Evolutionary conservation across 495 filamentous ascomycete species (phyloP).

Genomic region (Trichodelitschia bisporula): DNA sequence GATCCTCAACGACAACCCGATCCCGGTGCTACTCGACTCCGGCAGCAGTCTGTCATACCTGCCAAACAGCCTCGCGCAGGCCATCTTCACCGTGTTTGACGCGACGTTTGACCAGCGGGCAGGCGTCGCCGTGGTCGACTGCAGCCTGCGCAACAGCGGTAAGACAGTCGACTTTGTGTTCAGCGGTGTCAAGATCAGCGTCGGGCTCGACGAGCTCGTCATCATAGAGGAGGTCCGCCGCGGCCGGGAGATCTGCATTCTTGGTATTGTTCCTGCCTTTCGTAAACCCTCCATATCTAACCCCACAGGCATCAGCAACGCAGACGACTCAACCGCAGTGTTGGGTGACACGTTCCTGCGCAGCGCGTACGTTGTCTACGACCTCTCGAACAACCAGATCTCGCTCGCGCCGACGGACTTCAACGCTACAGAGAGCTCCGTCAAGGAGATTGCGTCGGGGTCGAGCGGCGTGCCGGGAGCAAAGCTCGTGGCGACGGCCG

Average conservation of each 20-base stretch:
- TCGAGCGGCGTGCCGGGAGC: constrained; percentile 41
- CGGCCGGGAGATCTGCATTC: constrained; percentile 26
- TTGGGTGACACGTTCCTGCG: constrained; percentile 87
- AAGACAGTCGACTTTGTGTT: constrained; percentile 34
- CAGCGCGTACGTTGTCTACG: constrained; percentile 81
- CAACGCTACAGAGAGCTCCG: constrained; percentile 35
- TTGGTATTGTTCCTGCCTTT: constrained; percentile 25
- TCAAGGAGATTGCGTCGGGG: constrained; percentile 52
- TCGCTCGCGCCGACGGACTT: constrained; percentile 69
- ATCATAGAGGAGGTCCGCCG: constrained; percentile 29
- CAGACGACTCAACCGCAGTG: constrained; percentile 34
- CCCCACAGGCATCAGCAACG: constrained; percentile 42
- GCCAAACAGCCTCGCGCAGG: constrained; percentile 36
- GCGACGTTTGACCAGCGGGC: constrained; percentile 34
- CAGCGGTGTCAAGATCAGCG: constrained; percentile 46
- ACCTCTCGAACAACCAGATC: constrained; percentile 70
- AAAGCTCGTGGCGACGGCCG: constrained; percentile 36
- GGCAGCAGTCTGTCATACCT: constrained; percentile 79
- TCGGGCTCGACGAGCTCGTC: constrained; percentile 55
- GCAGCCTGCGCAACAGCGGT: constrained; percentile 31
- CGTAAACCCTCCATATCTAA: not conserved
- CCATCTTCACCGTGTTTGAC: constrained; percentile 36
- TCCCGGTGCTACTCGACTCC: constrained; percentile 71
- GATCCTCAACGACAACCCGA: constrained; percentile 27
- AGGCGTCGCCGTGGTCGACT: constrained; percentile 46